Percentiles rank a stretch among this genome's conserved stretches.
Conservation (phyloP, 1,139 yeast species). For the Lodderomyces parapsilosis region DNA sequence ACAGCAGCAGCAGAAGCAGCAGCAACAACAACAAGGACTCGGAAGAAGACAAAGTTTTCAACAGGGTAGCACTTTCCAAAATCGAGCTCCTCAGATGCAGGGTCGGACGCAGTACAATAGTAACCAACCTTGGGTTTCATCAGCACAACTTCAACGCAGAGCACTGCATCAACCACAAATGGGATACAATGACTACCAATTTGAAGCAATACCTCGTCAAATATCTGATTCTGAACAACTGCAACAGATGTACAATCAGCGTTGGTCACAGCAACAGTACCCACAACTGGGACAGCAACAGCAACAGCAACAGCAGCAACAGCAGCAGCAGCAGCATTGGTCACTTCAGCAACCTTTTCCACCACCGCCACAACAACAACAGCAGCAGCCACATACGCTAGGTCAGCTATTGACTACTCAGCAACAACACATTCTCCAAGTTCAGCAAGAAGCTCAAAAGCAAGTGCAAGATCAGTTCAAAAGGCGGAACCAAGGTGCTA, state of each 20-base stretch:
- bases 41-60: constrained; percentile 13
- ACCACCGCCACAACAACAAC: constrained; percentile 5
- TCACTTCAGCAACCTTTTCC: not conserved
- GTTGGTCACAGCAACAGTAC: constrained; percentile 7
- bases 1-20: constrained; percentile 11
- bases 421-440: constrained; percentile 5
- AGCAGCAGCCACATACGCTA: constrained; percentile 7
- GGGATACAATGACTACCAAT: not conserved
- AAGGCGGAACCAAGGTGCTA: not conserved
- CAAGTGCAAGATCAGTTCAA: constrained; percentile 5
- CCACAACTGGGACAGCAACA: constrained; percentile 10
- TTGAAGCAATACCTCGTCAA: not conserved
- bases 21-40: constrained; percentile 10
- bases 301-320: constrained; percentile 5
- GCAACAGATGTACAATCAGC: constrained; percentile 3
- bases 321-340: constrained; percentile 3
- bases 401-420: no score
- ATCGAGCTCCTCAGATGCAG: not conserved
- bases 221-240: constrained; percentile 8
- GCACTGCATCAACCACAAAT: not conserved
- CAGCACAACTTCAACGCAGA: not conserved
- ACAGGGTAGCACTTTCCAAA: constrained; percentile 5
- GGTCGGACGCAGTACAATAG: not conserved
- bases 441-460: constrained; percentile 5
- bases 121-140: not conserved